These are phyloP conservation scores for Lyophyllum atratum DNA, from an alignment of 768 basidiomycete genomes.

Conservation along the genomic window DNA sequence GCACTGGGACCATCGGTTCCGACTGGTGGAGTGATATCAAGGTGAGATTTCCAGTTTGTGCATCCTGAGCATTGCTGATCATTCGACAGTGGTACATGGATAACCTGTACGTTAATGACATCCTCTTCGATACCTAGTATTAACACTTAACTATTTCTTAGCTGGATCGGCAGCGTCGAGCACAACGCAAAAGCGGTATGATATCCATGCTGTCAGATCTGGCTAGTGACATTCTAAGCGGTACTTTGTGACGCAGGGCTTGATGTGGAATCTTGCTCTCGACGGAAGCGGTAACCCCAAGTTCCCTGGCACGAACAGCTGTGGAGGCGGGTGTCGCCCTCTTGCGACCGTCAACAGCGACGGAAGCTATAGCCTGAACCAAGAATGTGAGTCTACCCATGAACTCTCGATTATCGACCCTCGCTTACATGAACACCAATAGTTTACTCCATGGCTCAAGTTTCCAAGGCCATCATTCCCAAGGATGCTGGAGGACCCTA, in stretches of 20 bases:
- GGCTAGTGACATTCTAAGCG: slow-evolving; percentile 10
- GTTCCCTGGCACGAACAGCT: slow-evolving; percentile 65
- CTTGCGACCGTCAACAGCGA: slow-evolving; percentile 68
- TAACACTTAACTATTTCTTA: not conserved
- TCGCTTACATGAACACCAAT: not conserved
- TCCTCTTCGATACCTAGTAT: not conserved
- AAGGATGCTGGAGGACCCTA: slow-evolving; percentile 68
- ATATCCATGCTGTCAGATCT: not conserved
- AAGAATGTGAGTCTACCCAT: slow-evolving; percentile 57
- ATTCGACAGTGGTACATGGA: slow-evolving; percentile 25
- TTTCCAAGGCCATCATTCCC: slow-evolving; percentile 72
- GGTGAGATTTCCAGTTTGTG: slow-evolving; percentile 32
- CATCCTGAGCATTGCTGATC: not conserved
- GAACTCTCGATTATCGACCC: not conserved
- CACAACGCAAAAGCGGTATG: slow-evolving; percentile 19
- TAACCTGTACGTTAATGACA: slow-evolving; percentile 15
- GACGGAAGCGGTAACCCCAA: slow-evolving; percentile 64
- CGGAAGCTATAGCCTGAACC: slow-evolving; percentile 65
- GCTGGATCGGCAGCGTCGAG: slow-evolving; percentile 26
- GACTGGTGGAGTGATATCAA: slow-evolving; percentile 86
- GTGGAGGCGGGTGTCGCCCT: slow-evolving; percentile 64
- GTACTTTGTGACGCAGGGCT: slow-evolving; percentile 4
- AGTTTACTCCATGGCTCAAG: slow-evolving; percentile 77
- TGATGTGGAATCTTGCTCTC: slow-evolving; percentile 80
- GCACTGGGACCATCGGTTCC: slow-evolving; percentile 61